Evolutionary conservation across 2,329 filamentous ascomycete genomes (phyloP).

Genomic region (Aspergillus pseudoviridinutans): DNA sequence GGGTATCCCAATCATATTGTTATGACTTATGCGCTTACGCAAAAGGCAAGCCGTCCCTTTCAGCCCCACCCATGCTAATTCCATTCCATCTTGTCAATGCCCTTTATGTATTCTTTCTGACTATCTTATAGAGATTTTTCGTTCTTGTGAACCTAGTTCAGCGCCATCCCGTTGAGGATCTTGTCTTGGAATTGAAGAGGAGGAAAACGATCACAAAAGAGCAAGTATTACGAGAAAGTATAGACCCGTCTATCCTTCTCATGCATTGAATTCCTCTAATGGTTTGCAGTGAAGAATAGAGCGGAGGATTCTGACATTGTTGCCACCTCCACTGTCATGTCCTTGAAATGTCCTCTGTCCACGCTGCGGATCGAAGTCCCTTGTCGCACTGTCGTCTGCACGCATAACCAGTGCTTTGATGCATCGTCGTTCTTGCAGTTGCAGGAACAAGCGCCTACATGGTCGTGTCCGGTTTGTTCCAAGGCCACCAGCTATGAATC

Average conservation of each 20-base stretch:
- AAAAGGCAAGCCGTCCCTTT: slow-evolving; percentile 60
- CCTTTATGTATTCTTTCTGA: slow-evolving; percentile 1
- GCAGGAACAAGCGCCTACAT: slow-evolving; percentile 93
- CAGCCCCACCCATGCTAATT: not conserved
- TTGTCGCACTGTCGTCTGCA: slow-evolving; percentile 73
- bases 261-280: slow-evolving; percentile 15
- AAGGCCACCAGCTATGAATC: slow-evolving; percentile 75
- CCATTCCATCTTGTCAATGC: not conserved
- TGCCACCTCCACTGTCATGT: slow-evolving; percentile 81
- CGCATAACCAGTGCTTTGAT: slow-evolving; percentile 93
- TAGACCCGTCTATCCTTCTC: slow-evolving; percentile 2
- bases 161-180: slow-evolving; percentile 64
- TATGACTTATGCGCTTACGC: slow-evolving; percentile 88
- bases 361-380: slow-evolving; percentile 77
- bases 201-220: slow-evolving; percentile 73
- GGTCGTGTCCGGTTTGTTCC: slow-evolving; percentile 93
- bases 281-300: slow-evolving; percentile 64
- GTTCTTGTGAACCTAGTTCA: slow-evolving; percentile 73
- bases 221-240: slow-evolving; percentile 80
- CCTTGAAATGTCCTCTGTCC: slow-evolving; percentile 86
- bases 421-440: slow-evolving; percentile 86
- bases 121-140: slow-evolving; percentile 60
- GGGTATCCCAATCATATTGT: slow-evolving; percentile 72
- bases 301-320: slow-evolving; percentile 86
- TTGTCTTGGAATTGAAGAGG: slow-evolving; percentile 64